Base-by-base conservation (phyloP, 768 basidiomycete species). In the Auricularia cornea region DNA sequence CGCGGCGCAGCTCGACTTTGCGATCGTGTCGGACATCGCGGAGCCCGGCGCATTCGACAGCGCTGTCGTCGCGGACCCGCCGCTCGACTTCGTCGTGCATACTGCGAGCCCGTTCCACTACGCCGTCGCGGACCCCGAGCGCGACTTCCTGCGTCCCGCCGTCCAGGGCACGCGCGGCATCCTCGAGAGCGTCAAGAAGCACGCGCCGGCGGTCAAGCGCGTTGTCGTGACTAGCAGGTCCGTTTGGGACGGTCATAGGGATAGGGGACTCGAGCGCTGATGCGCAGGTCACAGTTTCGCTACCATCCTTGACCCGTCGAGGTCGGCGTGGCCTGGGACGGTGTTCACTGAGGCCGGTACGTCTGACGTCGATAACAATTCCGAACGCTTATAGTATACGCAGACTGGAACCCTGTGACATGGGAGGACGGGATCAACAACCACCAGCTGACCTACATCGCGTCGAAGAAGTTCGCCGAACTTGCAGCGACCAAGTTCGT, bases 21-120 rank as follows among this genome's bases (percentile, higher is more conserved):
- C 82, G n/a, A 74, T 90, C 29, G 89, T 93, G 0, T 79, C 83
- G 59, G 90, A 94, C 68, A 88, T 93, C 66, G 77, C 77, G 6
- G 71, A 33, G 32, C 77, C 76, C 38, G 69, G 76, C 56, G 78
- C 77, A 0, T 81, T 84, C 62, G 78, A 83, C 59, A 77, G 80
- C 31, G 81, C 78, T 1, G 76, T 84, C 60, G 26, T 57, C 26
- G 54, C 54, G 16, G 54, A 57, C 54, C 54, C 26, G 30, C 1
- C 54, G 12, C 79, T 84, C 16, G 75, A 81, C 54, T 82, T 76
- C 1, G 75, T 86, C 32, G 72, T 77, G 3, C 82, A 83, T 68
- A 73, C 75, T 20, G 81, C 80, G 3, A 74, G 78, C 14, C 77
- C 77, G 0, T 69, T 78, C 62, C 68, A 69, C 56, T 61, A 72